A percentile compares a stretch with the other conserved stretches of the same genome.
Conservation (phyloP, 2,329 filamentous ascomycete species). For the Xylariaceae sp. region DNA sequence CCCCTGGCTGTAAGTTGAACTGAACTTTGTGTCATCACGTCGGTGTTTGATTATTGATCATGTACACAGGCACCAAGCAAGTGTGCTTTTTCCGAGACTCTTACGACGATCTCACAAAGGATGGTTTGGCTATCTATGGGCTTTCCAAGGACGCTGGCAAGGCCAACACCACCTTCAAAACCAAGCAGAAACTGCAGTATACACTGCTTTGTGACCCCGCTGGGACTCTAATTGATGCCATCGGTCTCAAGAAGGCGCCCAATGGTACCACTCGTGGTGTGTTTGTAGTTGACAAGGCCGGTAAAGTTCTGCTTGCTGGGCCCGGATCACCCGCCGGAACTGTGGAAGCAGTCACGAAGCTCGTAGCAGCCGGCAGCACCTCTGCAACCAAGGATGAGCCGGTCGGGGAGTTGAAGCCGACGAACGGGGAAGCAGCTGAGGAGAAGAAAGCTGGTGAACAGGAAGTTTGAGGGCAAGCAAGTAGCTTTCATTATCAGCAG, state of each 20-base stretch:
- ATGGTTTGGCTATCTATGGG: slow-evolving; percentile 83
- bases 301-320: slow-evolving; percentile 73
- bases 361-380: slow-evolving; percentile 50
- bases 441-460: slow-evolving; percentile 20
- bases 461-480: neutral
- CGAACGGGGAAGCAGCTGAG: slow-evolving; percentile 31
- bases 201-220: slow-evolving; percentile 78
- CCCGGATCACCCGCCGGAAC: slow-evolving; percentile 75
- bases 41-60: slow-evolving; percentile 5
- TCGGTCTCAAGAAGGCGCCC: slow-evolving; percentile 84
- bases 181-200: slow-evolving; percentile 86
- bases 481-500: slow-evolving; percentile 9
- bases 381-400: slow-evolving; percentile 21
- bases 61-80: slow-evolving; percentile 76
- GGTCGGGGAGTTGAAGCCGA: slow-evolving; percentile 26
- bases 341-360: slow-evolving; percentile 68
- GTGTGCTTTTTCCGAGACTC: slow-evolving; percentile 89
- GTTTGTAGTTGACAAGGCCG: slow-evolving; percentile 78
- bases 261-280: slow-evolving; percentile 82
- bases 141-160: slow-evolving; percentile 84
- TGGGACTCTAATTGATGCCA: slow-evolving; percentile 71
- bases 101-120: slow-evolving; percentile 69
- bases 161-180: slow-evolving; percentile 88
- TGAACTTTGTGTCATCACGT: neutral
- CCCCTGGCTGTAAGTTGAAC: slow-evolving; percentile 76